phyloP scores from a whole-genome alignment of 2,329 filamentous ascomycete species.

The Diaporthe citrichinensis region DNA sequence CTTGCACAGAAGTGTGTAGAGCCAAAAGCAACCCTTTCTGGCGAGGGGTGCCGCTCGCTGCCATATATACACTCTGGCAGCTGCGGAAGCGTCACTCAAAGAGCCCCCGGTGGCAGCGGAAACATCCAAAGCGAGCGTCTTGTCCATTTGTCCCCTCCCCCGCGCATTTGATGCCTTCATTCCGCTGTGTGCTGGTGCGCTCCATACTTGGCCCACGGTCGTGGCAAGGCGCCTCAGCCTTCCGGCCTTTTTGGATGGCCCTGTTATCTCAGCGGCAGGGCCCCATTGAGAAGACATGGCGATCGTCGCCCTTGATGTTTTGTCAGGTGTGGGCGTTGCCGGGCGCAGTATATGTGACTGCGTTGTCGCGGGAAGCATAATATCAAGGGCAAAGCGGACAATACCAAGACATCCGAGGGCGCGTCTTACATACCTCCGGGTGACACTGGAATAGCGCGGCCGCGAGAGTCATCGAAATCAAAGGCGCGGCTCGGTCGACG shows the following conservation, averaged over 20 bases:
- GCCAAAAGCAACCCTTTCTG: background rate
- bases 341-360: background rate
- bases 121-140: background rate
- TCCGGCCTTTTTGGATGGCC: background rate
- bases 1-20: background rate
- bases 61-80: background rate
- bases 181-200: background rate
- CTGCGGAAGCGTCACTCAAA: background rate
- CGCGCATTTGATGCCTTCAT: background rate
- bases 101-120: background rate
- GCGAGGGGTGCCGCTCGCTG: background rate
- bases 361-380: constrained; percentile 22
- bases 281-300: background rate
- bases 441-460: background rate
- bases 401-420: constrained; percentile 33
- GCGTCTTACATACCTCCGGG: background rate
- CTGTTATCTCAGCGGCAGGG: background rate
- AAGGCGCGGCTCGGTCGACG: constrained; percentile 11
- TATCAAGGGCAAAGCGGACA: constrained; percentile 28
- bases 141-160: background rate
- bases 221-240: background rate
- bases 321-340: background rate
- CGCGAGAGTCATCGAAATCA: background rate
- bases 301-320: background rate
- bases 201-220: background rate